Evolutionary conservation across 805 yeast species (phyloP), one percentile per base, ranked within the genome.

Genomic region (Suhomyces xylopsoci): DNA sequence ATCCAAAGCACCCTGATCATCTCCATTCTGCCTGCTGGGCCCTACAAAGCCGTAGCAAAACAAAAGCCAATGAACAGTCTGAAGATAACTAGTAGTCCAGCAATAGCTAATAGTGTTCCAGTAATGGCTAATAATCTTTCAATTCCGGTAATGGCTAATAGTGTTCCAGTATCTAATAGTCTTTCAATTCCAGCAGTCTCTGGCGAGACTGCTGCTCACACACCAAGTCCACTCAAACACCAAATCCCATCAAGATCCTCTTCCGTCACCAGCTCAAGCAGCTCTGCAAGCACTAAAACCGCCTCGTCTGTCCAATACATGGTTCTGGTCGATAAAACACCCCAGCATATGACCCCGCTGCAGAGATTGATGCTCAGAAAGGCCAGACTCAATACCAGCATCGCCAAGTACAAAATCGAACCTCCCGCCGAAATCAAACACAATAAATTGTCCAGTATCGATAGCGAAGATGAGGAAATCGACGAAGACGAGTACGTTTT

Each of bases 401-500:
- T 68, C 15, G 48, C 66, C 10, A 51, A 59, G 47, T 58, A 61
- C 42, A 62, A 62, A 26, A 26, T 9, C 12, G 48, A 40, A 52
- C 28, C 28, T 26, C 28, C 28, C n/a, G 3, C 32, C 19, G 53
- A 49, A 24, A 28, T 43, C 24, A 22, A 12, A 9, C 20, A 19
- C 38, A 14, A 14, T 6, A 14, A 25, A 19, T 38, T 19, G 30
- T 46, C 36, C 34, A 40, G 32, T 8, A 49, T 49, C 5, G 51
- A 49, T 25, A 44, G 47, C 19, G 50, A 48, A 30, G 57, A 54
- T 34, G 57, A 54, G n/a, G 57, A 54, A 82, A 81, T 53, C 80
- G 81, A 52, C 67, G 81, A 77, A 43, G 79, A 79, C 51, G 67
- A 77, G 20, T 73, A 79, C 20, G 79, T 85, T 53, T 85, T 73